Evolutionary conservation across 345 rosid genomes (phyloP).

Genomic region (Erysimum cheiranthoides): DNA sequence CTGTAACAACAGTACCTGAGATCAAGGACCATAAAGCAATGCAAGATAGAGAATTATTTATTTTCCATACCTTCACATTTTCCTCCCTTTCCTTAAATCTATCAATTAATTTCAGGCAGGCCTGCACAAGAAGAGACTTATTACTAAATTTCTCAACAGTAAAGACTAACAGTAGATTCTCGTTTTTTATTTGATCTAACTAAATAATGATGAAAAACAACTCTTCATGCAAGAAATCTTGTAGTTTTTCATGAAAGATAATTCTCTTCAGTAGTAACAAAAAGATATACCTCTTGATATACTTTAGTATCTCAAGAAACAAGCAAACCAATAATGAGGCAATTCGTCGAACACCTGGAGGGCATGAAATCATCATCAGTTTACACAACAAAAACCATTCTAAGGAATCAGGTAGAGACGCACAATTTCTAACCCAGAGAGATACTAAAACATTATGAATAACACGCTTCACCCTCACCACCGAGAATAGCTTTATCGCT

Average conservation of each 20-base stretch:
- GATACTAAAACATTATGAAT: too few relatives aligned
- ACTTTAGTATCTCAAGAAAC: constrained; percentile 49
- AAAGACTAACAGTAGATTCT: background rate
- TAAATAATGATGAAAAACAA: background rate
- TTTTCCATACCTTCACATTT: constrained; percentile 81
- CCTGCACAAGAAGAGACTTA: constrained; percentile 60
- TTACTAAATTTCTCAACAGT: constrained; percentile 12
- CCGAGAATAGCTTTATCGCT: too few relatives aligned
- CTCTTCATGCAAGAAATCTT: background rate
- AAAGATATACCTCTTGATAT: constrained; percentile 77
- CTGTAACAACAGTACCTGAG: constrained; percentile 55
- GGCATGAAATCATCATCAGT: too few relatives aligned
- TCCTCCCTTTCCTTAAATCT: constrained; percentile 99
- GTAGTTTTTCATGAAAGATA: constrained; percentile 1
- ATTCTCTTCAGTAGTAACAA: constrained; percentile 57
- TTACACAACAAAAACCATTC: too few relatives aligned
- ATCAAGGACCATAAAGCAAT: constrained; percentile 27
- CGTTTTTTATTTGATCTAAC: constrained; percentile 10
- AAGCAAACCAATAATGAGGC: too few relatives aligned
- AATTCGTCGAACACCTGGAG: too few relatives aligned
- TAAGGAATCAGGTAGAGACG: too few relatives aligned
- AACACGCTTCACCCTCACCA: too few relatives aligned
- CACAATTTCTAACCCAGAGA: too few relatives aligned
- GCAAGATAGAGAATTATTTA: constrained; percentile 7
- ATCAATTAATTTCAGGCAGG: constrained; percentile 93